Base-by-base conservation (phyloP, 2,329 filamentous ascomycete species). In the Microdochium bolleyi region DNA sequence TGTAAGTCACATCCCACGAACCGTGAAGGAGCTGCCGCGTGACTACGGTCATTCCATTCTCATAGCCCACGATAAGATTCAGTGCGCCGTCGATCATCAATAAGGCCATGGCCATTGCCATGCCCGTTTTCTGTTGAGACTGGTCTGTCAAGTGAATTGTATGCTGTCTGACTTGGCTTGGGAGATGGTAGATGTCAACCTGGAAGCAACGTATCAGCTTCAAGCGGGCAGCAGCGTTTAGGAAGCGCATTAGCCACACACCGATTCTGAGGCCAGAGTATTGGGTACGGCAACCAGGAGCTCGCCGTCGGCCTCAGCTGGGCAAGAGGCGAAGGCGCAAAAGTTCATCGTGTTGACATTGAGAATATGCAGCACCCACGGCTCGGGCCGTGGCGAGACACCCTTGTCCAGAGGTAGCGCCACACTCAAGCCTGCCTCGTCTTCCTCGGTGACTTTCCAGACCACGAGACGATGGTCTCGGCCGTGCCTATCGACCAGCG, bases 271-370 rank as follows among this genome's bases (percentile, higher is more conserved):
- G 49, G 82, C 78, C 7, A 91, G 68, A 0, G 87, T 86, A 58
- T 91, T 90, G 1, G 94, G 92, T 1, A 94, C 88, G 0, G 90
- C 91, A 49, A 96, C 67, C 4, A 95, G 70, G 4, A 89, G 73
- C 53, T 71, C 62, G 2, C 59, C 56, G 1, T 60, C 52, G 3
- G 62, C 56, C 19, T 66, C 57, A 7, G 70, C 64, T 54, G 73
- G 55, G 64, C 85, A 85, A 56, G 79, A 77, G 2, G 87, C 78
- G 66, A 96, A 96, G 1, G 87, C 80, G 66, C 94, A 99, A 66
- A 97, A 99, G 65, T 97, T 99, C 72, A 97, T 81, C 1, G 92
- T 90, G 64, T 96, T 96, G 46, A 97, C 90, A 4, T 88, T 77
- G 4, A 99, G 73, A 3, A 88, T 80, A 68, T 96, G 82, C 22